phyloP scores from a whole-genome alignment of 345 rosid species.

The Ceriops zippeliana region DNA sequence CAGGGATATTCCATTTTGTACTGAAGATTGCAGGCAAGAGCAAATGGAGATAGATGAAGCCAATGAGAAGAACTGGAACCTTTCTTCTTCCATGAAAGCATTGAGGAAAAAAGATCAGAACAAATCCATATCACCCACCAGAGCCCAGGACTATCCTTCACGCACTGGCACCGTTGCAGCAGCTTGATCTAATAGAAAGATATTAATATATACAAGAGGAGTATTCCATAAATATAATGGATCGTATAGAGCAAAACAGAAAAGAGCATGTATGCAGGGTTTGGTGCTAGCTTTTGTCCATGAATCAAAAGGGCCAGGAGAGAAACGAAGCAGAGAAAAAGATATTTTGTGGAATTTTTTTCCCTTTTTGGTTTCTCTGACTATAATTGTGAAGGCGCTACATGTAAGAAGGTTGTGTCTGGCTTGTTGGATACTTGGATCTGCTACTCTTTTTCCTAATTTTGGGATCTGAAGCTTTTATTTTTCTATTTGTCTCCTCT shows the following conservation, averaged over 20 bases:
- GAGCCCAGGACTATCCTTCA: slow-evolving; percentile 31
- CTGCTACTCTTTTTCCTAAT: background rate
- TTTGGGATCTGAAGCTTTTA: background rate
- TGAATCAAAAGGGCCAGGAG: background rate
- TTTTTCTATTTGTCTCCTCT: background rate
- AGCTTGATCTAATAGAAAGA: slow-evolving; percentile 18
- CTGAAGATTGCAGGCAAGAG: slow-evolving; percentile 81
- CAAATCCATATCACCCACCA: slow-evolving; percentile 36
- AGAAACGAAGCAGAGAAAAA: background rate
- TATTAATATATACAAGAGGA: background rate
- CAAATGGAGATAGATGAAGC: slow-evolving; percentile 72
- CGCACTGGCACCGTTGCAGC: slow-evolving; percentile 47
- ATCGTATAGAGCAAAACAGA: background rate
- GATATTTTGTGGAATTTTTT: slow-evolving; percentile 7
- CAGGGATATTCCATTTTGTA: slow-evolving; percentile 87
- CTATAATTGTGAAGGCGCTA: background rate
- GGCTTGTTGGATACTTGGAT: background rate
- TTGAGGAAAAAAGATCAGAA: slow-evolving; percentile 44
- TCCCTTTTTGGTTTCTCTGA: too few relatives aligned
- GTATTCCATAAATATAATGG: background rate
- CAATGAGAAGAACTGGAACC: slow-evolving; percentile 48
- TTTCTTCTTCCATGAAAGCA: slow-evolving; percentile 64
- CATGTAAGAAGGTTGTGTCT: background rate
- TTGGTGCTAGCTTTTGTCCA: slow-evolving; percentile 1
- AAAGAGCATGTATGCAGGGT: background rate